These are phyloP conservation scores for Epichloe coenophiala DNA, from an alignment of 2,329 filamentous ascomycete species.

Conservation along the genomic window DNA sequence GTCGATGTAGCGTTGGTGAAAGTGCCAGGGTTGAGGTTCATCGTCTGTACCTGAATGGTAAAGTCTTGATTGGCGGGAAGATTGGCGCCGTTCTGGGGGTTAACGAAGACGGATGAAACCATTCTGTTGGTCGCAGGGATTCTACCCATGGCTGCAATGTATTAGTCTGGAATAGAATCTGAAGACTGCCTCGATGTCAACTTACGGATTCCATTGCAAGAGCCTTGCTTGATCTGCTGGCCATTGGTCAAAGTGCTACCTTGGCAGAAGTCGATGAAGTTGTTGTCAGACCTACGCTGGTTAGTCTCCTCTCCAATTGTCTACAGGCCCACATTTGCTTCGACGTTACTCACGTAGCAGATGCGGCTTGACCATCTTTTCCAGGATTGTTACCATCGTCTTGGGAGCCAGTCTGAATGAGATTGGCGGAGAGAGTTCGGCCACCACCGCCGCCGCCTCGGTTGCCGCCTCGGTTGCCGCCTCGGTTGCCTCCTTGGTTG, in stretches of 20 bases:
- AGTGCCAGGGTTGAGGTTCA: slow-evolving; percentile 40
- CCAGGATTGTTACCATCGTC: slow-evolving; percentile 32
- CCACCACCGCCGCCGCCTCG: slow-evolving; percentile 9
- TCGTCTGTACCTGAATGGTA: slow-evolving; percentile 36
- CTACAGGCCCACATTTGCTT: background rate
- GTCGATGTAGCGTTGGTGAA: slow-evolving; percentile 48
- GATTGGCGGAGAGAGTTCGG: slow-evolving; percentile 26
- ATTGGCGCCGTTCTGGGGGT: slow-evolving; percentile 37
- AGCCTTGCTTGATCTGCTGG: slow-evolving; percentile 41
- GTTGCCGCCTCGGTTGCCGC: slow-evolving; percentile 7
- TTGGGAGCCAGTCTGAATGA: slow-evolving; percentile 36
- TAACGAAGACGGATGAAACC: slow-evolving; percentile 42
- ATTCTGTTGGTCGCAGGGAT: slow-evolving; percentile 42
- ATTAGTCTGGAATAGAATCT: background rate
- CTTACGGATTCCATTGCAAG: slow-evolving; percentile 49
- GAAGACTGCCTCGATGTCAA: background rate
- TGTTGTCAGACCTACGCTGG: slow-evolving; percentile 34
- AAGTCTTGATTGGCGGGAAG: slow-evolving; percentile 35
- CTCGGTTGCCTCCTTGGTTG: background rate
- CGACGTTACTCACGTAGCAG: slow-evolving; percentile 32
- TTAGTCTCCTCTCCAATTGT: background rate
- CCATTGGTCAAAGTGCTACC: slow-evolving; percentile 46
- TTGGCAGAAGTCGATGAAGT: slow-evolving; percentile 51
- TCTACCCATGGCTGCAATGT: slow-evolving; percentile 39
- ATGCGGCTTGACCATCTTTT: slow-evolving; percentile 35